Base-by-base conservation (phyloP, 23 red algal species). In the Agarophyton chilense region DNA sequence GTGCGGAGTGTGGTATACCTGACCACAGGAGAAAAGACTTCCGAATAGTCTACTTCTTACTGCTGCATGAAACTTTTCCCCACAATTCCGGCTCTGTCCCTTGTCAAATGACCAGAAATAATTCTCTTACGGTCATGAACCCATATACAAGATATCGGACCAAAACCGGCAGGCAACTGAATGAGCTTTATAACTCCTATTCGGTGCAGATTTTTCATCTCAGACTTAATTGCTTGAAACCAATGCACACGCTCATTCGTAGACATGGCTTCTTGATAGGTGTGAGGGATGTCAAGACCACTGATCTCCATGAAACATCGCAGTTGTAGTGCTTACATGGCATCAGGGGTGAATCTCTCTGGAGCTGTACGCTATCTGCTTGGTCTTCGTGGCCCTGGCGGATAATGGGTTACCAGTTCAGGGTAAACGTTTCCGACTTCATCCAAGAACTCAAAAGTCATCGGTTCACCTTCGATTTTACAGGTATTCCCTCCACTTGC, bases 1-100 rank as follows among this genome's bases (percentile, higher is more conserved):
- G 29, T 43, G 4, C 84, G 64, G n/a, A 88, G 44, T 10, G 84
- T 51, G 14, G 55, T 84, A 14, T 51, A 68, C 81, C 51, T 84
- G n/a, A n/a, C 81, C 19, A 84, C 81, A 47, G 81, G 56, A 12
- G 81, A 57, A 68, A n/a, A 84, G 9, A 70, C 26, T 42, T 70
- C 33, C n/a, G 38, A 26, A 16, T 84, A 84, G 22, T 66, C 60
- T 49, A 68, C 36, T 40, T 60, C 81, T 70, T 68, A 53, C 10
- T 52, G 60, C 60, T 71, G 56, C 81, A 68, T 70, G 1, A 65
- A 84, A 0, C 61, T 60, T 50, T 84, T 70, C 7, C 34, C 81
- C 21, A 80, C 77, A 35, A 58, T 39, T 10, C 77, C 22, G 24
- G 77, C 77, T 57, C 36, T 80, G 14, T 80, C 0, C 0, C 77